Evolutionary conservation across 2,329 filamentous ascomycete genomes (phyloP).

Genomic region (Teratosphaeria destructans): DNA sequence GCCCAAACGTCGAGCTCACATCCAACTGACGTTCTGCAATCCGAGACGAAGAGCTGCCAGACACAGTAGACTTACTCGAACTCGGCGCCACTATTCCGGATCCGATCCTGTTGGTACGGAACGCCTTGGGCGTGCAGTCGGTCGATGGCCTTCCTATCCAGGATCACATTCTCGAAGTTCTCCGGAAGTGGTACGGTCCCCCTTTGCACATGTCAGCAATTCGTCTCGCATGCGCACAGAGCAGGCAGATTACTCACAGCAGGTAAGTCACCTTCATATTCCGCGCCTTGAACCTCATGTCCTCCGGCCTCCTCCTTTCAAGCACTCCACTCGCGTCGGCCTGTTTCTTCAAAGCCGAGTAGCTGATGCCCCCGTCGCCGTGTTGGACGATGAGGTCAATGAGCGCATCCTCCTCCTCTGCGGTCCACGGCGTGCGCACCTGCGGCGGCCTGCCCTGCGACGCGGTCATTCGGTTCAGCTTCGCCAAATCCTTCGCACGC

Average conservation of each 20-base stretch:
- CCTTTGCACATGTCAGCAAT: constrained; percentile 16
- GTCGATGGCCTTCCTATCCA: constrained; percentile 32
- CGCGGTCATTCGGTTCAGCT: constrained; percentile 11
- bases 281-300: constrained; percentile 36
- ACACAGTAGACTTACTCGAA: not conserved
- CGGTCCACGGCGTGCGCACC: constrained; percentile 25
- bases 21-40: too few species aligned
- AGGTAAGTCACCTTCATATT: constrained; percentile 40
- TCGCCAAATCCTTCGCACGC: constrained; percentile 13
- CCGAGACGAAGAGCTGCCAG: too few species aligned
- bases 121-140: constrained; percentile 21
- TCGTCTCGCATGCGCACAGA: not conserved
- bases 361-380: constrained; percentile 32
- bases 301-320: constrained; percentile 37
- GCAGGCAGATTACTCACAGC: constrained; percentile 27
- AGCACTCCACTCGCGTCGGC: constrained; percentile 23
- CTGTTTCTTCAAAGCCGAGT: constrained; percentile 34
- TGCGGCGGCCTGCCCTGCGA: constrained; percentile 7
- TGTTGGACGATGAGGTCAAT: constrained; percentile 38
- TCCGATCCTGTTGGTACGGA: constrained; percentile 14
- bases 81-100: constrained; percentile 7
- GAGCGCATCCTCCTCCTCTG: constrained; percentile 32
- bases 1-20: too few species aligned
- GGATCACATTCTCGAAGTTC: constrained; percentile 34
- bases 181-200: constrained; percentile 26